Evolutionary conservation across 2,329 filamentous ascomycete species (phyloP).

Genomic region (Mycosphaerella arachidis): DNA sequence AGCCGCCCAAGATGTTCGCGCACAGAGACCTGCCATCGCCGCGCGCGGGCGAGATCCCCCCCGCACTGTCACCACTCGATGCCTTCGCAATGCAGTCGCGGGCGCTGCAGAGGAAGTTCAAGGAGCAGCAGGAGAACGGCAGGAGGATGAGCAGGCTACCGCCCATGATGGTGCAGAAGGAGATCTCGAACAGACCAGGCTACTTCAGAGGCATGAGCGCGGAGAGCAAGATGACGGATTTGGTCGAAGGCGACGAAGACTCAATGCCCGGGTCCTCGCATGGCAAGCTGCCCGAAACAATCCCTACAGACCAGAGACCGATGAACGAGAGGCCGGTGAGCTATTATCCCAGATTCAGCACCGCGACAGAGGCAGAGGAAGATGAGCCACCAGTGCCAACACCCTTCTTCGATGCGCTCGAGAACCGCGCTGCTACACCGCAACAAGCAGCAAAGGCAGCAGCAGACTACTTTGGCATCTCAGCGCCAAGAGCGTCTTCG

Average conservation of each 20-base stretch:
- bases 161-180: slow-evolving; percentile 75
- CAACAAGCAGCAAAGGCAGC: slow-evolving; percentile 6
- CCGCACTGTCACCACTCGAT: slow-evolving; percentile 88
- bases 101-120: slow-evolving; percentile 78
- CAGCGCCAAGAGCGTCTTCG: slow-evolving; percentile 40
- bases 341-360: slow-evolving; percentile 30
- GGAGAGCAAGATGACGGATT: slow-evolving; percentile 33
- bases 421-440: slow-evolving; percentile 11
- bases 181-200: slow-evolving; percentile 70
- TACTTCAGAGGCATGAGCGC: slow-evolving; percentile 75
- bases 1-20: slow-evolving; percentile 25
- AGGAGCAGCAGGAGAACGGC: slow-evolving; percentile 67
- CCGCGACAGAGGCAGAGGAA: slow-evolving; percentile 12
- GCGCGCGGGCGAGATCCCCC: slow-evolving; percentile 61
- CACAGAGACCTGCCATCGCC: slow-evolving; percentile 44
- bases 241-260: slow-evolving; percentile 38
- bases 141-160: slow-evolving; percentile 80
- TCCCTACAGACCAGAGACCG: slow-evolving; percentile 33
- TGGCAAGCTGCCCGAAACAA: slow-evolving; percentile 8
- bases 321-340: slow-evolving; percentile 34
- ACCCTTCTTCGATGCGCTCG: slow-evolving; percentile 25
- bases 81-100: slow-evolving; percentile 91
- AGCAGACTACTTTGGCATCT: slow-evolving; percentile 42
- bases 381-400: slow-evolving; percentile 18
- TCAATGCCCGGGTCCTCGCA: slow-evolving; percentile 29